Conservation (phyloP, 2,329 filamentous ascomycete genomes). For the Neodidymelliopsis sp. region DNA sequence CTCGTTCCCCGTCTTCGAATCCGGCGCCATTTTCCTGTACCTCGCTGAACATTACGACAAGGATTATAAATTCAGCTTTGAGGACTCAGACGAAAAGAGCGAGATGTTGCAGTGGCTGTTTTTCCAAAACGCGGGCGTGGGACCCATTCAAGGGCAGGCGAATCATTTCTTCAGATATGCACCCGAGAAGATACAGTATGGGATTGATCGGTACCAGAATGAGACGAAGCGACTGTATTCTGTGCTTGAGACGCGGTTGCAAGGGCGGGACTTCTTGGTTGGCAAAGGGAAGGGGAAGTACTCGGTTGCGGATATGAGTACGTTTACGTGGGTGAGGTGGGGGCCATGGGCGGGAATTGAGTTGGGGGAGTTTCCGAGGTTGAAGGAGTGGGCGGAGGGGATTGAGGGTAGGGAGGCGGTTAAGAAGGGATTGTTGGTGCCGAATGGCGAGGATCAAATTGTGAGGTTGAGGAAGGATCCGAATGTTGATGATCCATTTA, state of each 20-base stretch:
- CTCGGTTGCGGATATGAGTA: constrained; percentile 72
- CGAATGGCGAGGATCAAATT: constrained; percentile 35
- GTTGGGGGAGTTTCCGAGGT: constrained; percentile 68
- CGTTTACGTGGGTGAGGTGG: constrained; percentile 77
- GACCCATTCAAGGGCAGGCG: constrained; percentile 80
- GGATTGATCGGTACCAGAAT: constrained; percentile 78
- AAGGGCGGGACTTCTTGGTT: constrained; percentile 59
- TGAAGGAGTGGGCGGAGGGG: constrained; percentile 61
- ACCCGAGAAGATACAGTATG: constrained; percentile 79
- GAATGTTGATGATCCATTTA: constrained; percentile 33
- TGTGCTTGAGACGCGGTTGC: constrained; percentile 74
- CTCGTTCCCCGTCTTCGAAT: constrained; percentile 78
- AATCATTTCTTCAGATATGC: constrained; percentile 83
- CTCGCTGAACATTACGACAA: constrained; percentile 79
- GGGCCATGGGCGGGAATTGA: constrained; percentile 68
- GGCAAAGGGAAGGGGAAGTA: constrained; percentile 67
- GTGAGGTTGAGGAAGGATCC: constrained; percentile 32
- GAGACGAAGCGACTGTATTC: constrained; percentile 82
- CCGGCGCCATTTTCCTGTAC: constrained; percentile 81
- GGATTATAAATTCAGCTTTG: constrained; percentile 80
- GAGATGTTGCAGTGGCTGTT: constrained; percentile 77
- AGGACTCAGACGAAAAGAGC: constrained; percentile 75
- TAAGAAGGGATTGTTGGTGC: constrained; percentile 65
- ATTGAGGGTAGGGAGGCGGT: constrained; percentile 31
- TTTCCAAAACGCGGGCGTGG: constrained; percentile 76